phyloP scores from a whole-genome alignment of 2,329 filamentous ascomycete species.

The Alternaria solani region DNA sequence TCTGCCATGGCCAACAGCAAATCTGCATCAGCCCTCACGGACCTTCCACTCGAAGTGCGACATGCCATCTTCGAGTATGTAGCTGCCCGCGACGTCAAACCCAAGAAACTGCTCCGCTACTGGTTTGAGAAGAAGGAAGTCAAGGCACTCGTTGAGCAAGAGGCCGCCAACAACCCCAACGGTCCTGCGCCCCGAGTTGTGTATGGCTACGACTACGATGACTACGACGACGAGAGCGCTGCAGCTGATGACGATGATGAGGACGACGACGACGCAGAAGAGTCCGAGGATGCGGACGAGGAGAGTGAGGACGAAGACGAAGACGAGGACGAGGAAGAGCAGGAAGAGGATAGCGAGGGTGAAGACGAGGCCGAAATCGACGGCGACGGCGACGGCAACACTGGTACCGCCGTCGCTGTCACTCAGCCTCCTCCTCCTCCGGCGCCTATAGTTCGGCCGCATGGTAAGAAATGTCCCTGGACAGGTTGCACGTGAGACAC shows the following conservation, averaged over 20 bases:
- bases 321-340: slow-evolving; percentile 1
- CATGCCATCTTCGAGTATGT: slow-evolving; percentile 39
- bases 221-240: slow-evolving; percentile 16
- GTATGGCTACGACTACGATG: slow-evolving; percentile 19
- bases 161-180: slow-evolving; percentile 19
- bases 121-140: slow-evolving; percentile 50
- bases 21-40: slow-evolving; percentile 22
- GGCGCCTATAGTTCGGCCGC: slow-evolving; percentile 22
- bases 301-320: slow-evolving; percentile 14
- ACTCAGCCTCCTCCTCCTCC: slow-evolving; percentile 11
- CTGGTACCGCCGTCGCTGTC: slow-evolving; percentile 3
- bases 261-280: slow-evolving; percentile 19
- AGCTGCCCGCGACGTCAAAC: slow-evolving; percentile 23
- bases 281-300: slow-evolving; percentile 13
- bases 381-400: slow-evolving; percentile 10
- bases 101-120: slow-evolving; percentile 39
- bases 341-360: neutral
- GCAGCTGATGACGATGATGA: slow-evolving; percentile 20
- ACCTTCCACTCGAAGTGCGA: slow-evolving; percentile 45
- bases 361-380: neutral
- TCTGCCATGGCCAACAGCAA: slow-evolving; percentile 15
- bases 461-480: neutral
- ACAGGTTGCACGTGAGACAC: neutral
- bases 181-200: slow-evolving; percentile 13
- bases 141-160: slow-evolving; percentile 24